These are phyloP conservation scores for Escovopsis sp. DNA, from an alignment of 2,329 filamentous ascomycete species.

Conservation along the genomic window DNA sequence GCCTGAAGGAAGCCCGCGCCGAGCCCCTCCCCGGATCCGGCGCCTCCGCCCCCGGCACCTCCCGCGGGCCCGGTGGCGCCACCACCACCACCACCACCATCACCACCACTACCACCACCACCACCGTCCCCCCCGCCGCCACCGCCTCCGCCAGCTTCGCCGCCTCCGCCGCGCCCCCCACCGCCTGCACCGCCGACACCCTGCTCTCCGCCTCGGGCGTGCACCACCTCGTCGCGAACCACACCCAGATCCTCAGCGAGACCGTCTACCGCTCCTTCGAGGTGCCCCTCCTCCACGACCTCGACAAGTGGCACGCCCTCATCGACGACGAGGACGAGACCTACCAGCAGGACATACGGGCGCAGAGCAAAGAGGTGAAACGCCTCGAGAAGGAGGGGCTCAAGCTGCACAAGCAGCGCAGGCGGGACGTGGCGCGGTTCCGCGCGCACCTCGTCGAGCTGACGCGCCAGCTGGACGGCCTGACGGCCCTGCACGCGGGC, in stretches of 20 bases:
- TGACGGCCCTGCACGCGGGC: slow-evolving; percentile 43
- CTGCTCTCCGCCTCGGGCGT: slow-evolving; percentile 47
- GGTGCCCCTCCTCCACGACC: slow-evolving; percentile 52
- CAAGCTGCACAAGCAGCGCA: slow-evolving; percentile 43
- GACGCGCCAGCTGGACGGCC: slow-evolving; percentile 44
- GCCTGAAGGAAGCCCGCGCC: slow-evolving; percentile 49
- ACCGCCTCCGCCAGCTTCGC: slow-evolving; percentile 23
- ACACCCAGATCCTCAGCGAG: slow-evolving; percentile 54
- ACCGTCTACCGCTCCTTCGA: slow-evolving; percentile 54
- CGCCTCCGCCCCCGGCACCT: too few species aligned
- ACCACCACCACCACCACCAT: slow-evolving; percentile 20
- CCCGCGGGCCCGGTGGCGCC: slow-evolving; percentile 4
- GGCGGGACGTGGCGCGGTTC: slow-evolving; percentile 46
- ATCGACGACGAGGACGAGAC: slow-evolving; percentile 49
- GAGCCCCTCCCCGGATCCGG: slow-evolving; percentile 32
- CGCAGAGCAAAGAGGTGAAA: slow-evolving; percentile 44
- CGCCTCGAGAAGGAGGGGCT: slow-evolving; percentile 49
- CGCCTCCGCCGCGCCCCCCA: slow-evolving; percentile 29
- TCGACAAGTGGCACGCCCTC: slow-evolving; percentile 47
- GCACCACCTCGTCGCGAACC: slow-evolving; percentile 53
- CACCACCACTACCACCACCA: slow-evolving; percentile 29
- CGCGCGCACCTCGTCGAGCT: slow-evolving; percentile 47
- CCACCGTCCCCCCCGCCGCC: slow-evolving; percentile 33
- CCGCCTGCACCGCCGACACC: slow-evolving; percentile 45
- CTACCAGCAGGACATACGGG: slow-evolving; percentile 39